Base-by-base conservation (phyloP, 163 green algal species). In the Smithsoniella earleae region DNA sequence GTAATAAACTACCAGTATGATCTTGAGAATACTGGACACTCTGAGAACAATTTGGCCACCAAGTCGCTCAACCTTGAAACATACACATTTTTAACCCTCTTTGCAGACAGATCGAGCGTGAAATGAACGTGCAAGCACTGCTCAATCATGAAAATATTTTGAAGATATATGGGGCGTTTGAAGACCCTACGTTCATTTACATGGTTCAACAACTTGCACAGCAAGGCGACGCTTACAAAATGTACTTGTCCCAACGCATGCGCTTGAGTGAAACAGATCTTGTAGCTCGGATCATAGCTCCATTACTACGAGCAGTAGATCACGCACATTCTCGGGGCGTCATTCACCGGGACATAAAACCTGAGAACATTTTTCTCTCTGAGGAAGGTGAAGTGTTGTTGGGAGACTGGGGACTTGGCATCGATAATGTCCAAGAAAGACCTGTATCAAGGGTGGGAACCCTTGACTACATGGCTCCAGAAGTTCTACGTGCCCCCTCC, bases 331-430 rank as follows among this genome's bases (percentile, higher is more conserved):
- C n/a, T 0, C 10, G 58, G 20, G 58, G 58, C 6, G 58, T 69
- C 10, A 69, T 69, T 13, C 58, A 69, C 43, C 58, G 58, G 16
- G 58, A 69, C 25, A 69, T 69, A 30, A 69, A 69, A 36, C 58
- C 58, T 10, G 58, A 69, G 34, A 69, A 69, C 16, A 34, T 69
- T 1, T 69, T 69, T 13, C 58, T 69, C 18, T 69, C 58, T 28
- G 58, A 69, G 6, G 6, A 5, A 10, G 16, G 43, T 16, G 27
- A 69, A 33, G 58, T 69, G 31, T 31, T 69, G 25, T 13, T 69
- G 3, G 58, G 58, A 76, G 86, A 91, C 66, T 91, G 89, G 75
- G 86, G 86, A 1, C 82, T 91, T 16, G 81, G 83, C 2, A 83
- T 89, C 3, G 77, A 85, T 74, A 74, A 76, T 18, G 13, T 65